Percentiles rank a stretch among this genome's conserved stretches.
These are phyloP conservation scores for Rhinocladiella similis DNA, from an alignment of 2,329 filamentous ascomycete genomes.

Conservation along the genomic window DNA sequence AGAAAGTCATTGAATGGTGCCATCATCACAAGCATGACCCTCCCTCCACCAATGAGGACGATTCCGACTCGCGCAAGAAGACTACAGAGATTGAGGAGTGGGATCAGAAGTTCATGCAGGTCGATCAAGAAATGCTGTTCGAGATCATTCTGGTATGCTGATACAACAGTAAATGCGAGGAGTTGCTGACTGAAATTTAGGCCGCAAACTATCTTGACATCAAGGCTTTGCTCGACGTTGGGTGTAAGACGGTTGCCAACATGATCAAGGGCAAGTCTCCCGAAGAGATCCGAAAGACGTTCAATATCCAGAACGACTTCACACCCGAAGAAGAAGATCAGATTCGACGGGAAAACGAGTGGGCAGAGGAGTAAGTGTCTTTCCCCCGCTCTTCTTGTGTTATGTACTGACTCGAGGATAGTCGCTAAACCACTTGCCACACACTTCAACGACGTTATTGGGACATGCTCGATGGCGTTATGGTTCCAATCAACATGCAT, in stretches of 20 bases:
- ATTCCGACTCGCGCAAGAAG: conserved; percentile 94
- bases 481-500: conserved; percentile 33
- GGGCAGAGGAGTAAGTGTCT: conserved; percentile 71
- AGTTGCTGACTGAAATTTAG: background rate
- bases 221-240: conserved; percentile 94
- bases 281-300: conserved; percentile 98
- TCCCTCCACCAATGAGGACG: conserved; percentile 76
- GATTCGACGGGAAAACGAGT: conserved; percentile 88
- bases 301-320: conserved; percentile 99
- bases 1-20: conserved; percentile 98
- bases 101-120: conserved; percentile 99
- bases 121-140: conserved; percentile 99
- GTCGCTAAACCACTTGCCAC: conserved; percentile 25
- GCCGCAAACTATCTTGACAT: conserved; percentile 99
- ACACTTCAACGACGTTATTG: background rate
- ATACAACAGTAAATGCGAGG: background rate
- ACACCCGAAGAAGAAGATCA: conserved; percentile 98
- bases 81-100: conserved; percentile 99
- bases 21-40: conserved; percentile 91
- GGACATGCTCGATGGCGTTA: conserved; percentile 29
- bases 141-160: conserved; percentile 78
- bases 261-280: conserved; percentile 99
- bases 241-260: conserved; percentile 99
- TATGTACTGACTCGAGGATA: conserved; percentile 6
- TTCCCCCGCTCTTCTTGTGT: background rate